Percentiles rank a stretch among this genome's conserved stretches.
Evolutionary conservation across 352 stramenopile species (phyloP).

Genomic region (Phytophthora brassicae): DNA sequence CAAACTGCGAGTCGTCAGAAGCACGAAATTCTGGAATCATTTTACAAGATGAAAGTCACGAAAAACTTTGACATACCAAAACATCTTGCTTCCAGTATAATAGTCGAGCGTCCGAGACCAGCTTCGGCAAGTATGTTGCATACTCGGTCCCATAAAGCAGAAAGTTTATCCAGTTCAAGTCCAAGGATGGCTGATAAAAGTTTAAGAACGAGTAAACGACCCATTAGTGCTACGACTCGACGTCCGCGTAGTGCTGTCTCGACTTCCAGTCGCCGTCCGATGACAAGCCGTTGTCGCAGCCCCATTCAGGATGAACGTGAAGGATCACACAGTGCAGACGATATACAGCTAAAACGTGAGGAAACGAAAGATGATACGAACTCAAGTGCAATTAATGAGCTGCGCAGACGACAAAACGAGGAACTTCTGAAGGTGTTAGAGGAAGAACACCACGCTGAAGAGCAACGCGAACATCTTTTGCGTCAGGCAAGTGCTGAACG

Average conservation of each 20-base stretch:
- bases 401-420: conserved; percentile 70
- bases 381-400: conserved; percentile 43
- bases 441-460: conserved; percentile 80
- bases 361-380: conserved; percentile 19
- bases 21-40: conserved; percentile 73
- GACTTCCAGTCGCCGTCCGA: conserved; percentile 8
- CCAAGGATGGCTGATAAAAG: not conserved
- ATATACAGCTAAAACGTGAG: conserved; percentile 18
- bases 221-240: conserved; percentile 38
- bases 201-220: conserved; percentile 14
- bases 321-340: conserved; percentile 23
- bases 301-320: conserved; percentile 1
- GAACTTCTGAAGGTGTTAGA: conserved; percentile 71
- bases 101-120: conserved; percentile 37
- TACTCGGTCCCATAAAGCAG: conserved; percentile 35
- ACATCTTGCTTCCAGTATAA: conserved; percentile 40
- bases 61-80: conserved; percentile 73
- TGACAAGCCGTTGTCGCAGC: conserved; percentile 17
- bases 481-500: conserved; percentile 32
- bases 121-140: conserved; percentile 29
- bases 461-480: conserved; percentile 73
- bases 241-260: conserved; percentile 21
- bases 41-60: conserved; percentile 83
- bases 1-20: conserved; percentile 60
- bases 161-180: conserved; percentile 6